Conservation (phyloP, 2,329 filamentous ascomycete species). For the Fusarium illudens region DNA sequence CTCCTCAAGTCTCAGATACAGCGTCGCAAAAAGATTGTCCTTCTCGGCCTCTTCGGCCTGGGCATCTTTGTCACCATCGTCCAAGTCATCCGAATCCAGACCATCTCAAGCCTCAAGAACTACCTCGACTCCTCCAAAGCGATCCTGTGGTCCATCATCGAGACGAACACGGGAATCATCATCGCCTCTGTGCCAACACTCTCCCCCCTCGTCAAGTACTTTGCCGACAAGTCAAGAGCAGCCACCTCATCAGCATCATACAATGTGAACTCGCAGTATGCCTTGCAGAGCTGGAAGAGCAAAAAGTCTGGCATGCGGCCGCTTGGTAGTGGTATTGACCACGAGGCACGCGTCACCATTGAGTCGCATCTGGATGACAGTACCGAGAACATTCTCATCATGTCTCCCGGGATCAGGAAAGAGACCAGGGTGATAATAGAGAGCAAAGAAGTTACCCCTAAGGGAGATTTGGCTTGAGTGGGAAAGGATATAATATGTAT, state of each 20-base stretch:
- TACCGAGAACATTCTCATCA: neutral
- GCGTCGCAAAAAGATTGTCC: conserved; percentile 50
- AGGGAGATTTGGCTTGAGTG: too few species aligned
- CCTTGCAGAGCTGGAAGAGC: neutral
- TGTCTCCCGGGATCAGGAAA: neutral
- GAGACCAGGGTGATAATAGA: neutral
- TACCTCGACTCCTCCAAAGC: conserved; percentile 53
- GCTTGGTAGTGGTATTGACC: neutral
- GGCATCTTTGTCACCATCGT: conserved; percentile 59
- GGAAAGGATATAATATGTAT: too few species aligned
- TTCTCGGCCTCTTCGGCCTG: conserved; percentile 54
- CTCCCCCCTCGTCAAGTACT: conserved; percentile 49
- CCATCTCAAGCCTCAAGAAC: conserved; percentile 51
- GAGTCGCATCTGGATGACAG: neutral
- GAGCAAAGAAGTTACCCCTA: neutral
- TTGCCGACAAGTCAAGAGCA: conserved; percentile 37
- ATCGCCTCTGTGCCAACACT: conserved; percentile 52
- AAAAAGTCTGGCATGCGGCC: neutral
- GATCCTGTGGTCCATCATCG: conserved; percentile 54
- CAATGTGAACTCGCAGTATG: neutral
- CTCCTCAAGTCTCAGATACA: neutral
- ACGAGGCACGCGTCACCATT: neutral
- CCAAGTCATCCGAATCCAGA: conserved; percentile 58
- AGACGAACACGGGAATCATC: conserved; percentile 53
- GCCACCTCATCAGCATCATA: conserved; percentile 7